phyloP scores from a whole-genome alignment of 306 rosid species.

The Quercus cerris region DNA sequence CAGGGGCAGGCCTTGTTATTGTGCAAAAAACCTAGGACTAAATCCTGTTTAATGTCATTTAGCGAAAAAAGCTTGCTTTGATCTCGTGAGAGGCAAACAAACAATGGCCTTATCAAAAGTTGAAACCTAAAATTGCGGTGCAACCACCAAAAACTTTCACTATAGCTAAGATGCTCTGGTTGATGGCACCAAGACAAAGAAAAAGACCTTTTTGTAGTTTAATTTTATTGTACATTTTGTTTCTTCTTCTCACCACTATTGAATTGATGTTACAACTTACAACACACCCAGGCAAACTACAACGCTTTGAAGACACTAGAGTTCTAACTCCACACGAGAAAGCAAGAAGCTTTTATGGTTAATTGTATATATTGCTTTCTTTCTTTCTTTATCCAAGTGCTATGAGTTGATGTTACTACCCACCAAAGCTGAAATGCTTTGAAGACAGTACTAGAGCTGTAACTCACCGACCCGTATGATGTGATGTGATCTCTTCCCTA shows the following conservation, averaged over 20 bases:
- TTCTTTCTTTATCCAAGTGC: background rate
- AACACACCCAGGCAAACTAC: too few relatives aligned
- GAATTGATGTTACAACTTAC: background rate
- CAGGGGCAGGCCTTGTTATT: too few relatives aligned
- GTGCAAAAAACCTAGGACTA: too few relatives aligned
- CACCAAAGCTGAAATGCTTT: slow-evolving; percentile 43
- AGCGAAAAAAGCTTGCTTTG: too few relatives aligned
- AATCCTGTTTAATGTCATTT: too few relatives aligned
- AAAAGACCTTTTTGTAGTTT: background rate
- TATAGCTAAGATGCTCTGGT: too few relatives aligned
- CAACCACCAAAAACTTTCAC: too few relatives aligned
- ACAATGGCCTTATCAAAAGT: too few relatives aligned
- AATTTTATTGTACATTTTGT: background rate
- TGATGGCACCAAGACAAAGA: background rate
- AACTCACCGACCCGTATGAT: slow-evolving; percentile 50
- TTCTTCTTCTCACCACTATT: background rate
- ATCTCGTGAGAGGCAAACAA: too few relatives aligned
- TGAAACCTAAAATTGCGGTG: too few relatives aligned
- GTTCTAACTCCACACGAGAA: background rate
- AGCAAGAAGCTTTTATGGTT: background rate
- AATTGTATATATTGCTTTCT: too few relatives aligned
- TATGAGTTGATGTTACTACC: slow-evolving; percentile 34
- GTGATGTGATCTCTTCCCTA: slow-evolving; percentile 30
- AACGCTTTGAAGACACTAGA: too few relatives aligned
- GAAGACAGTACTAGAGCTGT: slow-evolving; percentile 30